Percentiles rank a stretch among this genome's conserved stretches.
Evolutionary conservation across 225 moss, liverwort and hornwort species (phyloP).

Genomic region (Rhytidiadelphus loreus): DNA sequence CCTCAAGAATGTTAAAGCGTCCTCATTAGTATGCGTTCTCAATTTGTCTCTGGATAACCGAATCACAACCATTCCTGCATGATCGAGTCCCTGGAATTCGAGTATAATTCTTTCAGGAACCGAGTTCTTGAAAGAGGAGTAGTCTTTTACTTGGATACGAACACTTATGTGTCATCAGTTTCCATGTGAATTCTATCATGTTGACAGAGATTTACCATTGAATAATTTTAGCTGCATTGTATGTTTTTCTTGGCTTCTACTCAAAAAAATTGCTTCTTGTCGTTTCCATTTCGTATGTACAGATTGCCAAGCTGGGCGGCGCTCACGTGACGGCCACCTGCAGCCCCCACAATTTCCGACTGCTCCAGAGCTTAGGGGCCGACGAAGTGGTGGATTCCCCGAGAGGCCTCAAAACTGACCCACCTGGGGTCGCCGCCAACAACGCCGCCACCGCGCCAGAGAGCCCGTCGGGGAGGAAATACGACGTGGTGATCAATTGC

Average conservation of each 20-base stretch:
- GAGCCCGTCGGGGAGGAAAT: slow-evolving; percentile 44
- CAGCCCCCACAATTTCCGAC: slow-evolving; percentile 25
- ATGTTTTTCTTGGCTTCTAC: background rate
- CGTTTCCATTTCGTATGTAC: background rate
- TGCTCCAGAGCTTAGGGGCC: slow-evolving; percentile 44
- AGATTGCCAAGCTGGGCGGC: slow-evolving; percentile 73
- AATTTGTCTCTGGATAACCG: background rate
- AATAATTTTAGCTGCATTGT: background rate
- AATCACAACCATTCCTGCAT: background rate
- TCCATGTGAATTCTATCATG: too few relatives aligned
- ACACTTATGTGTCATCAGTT: background rate
- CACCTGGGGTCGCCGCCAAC: background rate
- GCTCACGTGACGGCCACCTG: slow-evolving; percentile 57
- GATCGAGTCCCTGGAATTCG: background rate
- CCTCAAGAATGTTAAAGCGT: background rate
- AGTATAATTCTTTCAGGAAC: too few relatives aligned
- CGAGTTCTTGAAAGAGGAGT: background rate
- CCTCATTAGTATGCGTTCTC: background rate
- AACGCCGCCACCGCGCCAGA: background rate
- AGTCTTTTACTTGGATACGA: background rate
- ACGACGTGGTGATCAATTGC: slow-evolving; percentile 50
- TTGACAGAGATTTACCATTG: background rate
- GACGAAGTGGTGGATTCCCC: slow-evolving; percentile 56
- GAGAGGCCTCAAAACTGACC: background rate
- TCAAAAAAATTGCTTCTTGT: background rate